Evolutionary conservation across 495 filamentous ascomycete genomes (phyloP).

Genomic region (Xylaria acuta): DNA sequence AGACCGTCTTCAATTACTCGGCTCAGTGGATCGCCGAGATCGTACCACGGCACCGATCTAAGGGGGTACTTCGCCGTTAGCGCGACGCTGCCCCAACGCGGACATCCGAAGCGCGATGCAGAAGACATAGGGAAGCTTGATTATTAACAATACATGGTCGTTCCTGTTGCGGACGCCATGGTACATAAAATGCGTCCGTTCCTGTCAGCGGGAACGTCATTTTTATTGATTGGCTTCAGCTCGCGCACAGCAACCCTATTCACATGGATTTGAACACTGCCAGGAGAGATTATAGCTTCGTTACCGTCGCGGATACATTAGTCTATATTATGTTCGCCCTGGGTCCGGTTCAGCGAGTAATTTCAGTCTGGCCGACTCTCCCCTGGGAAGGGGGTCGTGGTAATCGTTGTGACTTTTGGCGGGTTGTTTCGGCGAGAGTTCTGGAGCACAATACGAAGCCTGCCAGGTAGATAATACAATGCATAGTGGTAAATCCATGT

Average conservation of each 20-base stretch:
- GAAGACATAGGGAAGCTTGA: conserved; percentile 61
- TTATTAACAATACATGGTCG: conserved; percentile 52
- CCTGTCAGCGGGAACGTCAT: conserved; percentile 31
- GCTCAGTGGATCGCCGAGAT: conserved; percentile 67
- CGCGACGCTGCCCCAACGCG: conserved; percentile 34
- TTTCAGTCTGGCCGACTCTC: conserved; percentile 55
- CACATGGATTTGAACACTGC: conserved; percentile 63
- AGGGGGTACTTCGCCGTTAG: conserved; percentile 55
- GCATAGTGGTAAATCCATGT: too few relatives aligned
- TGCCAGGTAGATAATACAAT: too few relatives aligned
- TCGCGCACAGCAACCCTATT: conserved; percentile 40
- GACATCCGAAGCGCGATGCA: conserved; percentile 45
- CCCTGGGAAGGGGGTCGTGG: conserved; percentile 56
- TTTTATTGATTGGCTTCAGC: conserved; percentile 46
- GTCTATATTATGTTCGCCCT: conserved; percentile 42
- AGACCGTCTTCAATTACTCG: conserved; percentile 67
- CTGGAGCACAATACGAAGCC: too few relatives aligned
- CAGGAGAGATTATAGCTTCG: conserved; percentile 48
- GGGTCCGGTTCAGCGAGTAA: conserved; percentile 54
- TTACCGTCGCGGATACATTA: conserved; percentile 34
- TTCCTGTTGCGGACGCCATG: conserved; percentile 51
- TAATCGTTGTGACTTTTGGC: too few relatives aligned
- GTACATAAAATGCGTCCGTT: conserved; percentile 44
- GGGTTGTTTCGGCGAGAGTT: too few relatives aligned
- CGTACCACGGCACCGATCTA: conserved; percentile 64